Percentiles rank a stretch among this genome's conserved stretches.
These are phyloP conservation scores for Fusarium agapanthi DNA, from an alignment of 2,329 filamentous ascomycete genomes.

Conservation along the genomic window DNA sequence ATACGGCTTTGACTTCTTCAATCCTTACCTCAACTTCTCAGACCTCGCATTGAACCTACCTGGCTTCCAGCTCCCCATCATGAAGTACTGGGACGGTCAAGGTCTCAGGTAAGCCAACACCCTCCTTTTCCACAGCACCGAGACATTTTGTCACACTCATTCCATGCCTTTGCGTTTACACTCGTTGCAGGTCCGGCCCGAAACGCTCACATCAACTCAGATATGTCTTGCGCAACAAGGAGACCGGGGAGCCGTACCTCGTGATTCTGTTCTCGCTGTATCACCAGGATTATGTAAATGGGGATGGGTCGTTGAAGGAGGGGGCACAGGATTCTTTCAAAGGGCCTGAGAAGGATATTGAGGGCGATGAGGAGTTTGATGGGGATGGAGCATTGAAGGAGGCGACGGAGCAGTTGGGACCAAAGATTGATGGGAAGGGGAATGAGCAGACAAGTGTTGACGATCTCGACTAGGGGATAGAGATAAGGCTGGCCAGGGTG, in stretches of 20 bases:
- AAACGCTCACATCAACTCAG: constrained; percentile 84
- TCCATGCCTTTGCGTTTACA: constrained; percentile 35
- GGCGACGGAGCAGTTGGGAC: constrained; percentile 50
- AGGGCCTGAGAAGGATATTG: neutral
- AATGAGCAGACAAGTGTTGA: constrained; percentile 47
- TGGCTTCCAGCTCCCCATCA: constrained; percentile 76
- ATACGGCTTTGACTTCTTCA: constrained; percentile 78
- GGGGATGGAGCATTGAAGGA: constrained; percentile 50
- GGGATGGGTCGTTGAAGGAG: constrained; percentile 63
- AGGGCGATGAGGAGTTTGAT: constrained; percentile 41
- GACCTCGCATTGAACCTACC: constrained; percentile 77
- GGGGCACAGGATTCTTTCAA: constrained; percentile 46
- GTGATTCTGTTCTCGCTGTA: constrained; percentile 84
- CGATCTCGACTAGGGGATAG: constrained; percentile 53
- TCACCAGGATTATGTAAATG: constrained; percentile 70
- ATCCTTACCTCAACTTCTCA: constrained; percentile 87
- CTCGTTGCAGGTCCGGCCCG: constrained; percentile 41
- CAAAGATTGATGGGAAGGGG: constrained; percentile 32
- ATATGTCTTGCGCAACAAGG: constrained; percentile 88
- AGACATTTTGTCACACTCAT: neutral
- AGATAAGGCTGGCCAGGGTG: neutral
- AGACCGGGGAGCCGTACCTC: constrained; percentile 78
- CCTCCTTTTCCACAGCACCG: neutral
- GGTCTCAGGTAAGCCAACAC: constrained; percentile 69
- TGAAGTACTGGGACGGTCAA: constrained; percentile 84